Conservation (phyloP, 352 stramenopile species). For the Globisporangium takayamanum region DNA sequence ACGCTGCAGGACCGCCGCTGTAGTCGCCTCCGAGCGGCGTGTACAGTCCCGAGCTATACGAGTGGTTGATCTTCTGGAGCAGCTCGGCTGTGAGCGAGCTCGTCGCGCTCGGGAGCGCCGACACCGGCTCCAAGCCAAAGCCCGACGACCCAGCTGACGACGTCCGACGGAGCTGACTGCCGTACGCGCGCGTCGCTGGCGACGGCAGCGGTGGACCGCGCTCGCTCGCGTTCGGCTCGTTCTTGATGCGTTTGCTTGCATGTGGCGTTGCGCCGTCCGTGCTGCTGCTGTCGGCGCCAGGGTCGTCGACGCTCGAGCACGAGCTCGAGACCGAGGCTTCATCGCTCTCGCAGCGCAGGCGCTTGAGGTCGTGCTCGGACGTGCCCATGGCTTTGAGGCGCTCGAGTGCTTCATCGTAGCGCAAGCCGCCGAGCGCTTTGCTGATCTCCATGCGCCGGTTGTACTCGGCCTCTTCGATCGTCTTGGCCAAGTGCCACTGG, state of each 20-base stretch:
- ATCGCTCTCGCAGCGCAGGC: conserved; percentile 32
- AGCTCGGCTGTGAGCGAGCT: conserved; percentile 9
- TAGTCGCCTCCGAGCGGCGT: conserved; percentile 21
- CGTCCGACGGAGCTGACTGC: conserved; percentile 7
- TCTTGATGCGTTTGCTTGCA: conserved; percentile 15
- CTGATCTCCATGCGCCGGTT: conserved; percentile 81
- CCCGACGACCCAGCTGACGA: conserved; percentile 1
- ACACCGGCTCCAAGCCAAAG: conserved; percentile 12
- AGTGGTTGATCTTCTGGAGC: conserved; percentile 17
- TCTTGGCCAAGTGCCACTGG: conserved; percentile 81
- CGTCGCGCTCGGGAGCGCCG: background rate
- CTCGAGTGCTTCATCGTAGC: conserved; percentile 74
- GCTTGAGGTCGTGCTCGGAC: conserved; percentile 52
- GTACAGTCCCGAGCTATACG: conserved; percentile 24
- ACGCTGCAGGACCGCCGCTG: conserved; percentile 16
- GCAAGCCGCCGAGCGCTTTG: conserved; percentile 72
- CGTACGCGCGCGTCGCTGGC: conserved; percentile 20
- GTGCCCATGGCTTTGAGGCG: conserved; percentile 53
- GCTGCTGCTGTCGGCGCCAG: background rate
- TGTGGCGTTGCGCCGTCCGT: background rate
- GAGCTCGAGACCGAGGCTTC: conserved; percentile 21
- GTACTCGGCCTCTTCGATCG: conserved; percentile 77
- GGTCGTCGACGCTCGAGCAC: conserved; percentile 13
- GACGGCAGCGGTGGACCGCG: conserved; percentile 16
- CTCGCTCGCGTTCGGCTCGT: conserved; percentile 12